Conservation (phyloP, 352 stramenopile species). For the Thalassiosira hispida region DNA sequence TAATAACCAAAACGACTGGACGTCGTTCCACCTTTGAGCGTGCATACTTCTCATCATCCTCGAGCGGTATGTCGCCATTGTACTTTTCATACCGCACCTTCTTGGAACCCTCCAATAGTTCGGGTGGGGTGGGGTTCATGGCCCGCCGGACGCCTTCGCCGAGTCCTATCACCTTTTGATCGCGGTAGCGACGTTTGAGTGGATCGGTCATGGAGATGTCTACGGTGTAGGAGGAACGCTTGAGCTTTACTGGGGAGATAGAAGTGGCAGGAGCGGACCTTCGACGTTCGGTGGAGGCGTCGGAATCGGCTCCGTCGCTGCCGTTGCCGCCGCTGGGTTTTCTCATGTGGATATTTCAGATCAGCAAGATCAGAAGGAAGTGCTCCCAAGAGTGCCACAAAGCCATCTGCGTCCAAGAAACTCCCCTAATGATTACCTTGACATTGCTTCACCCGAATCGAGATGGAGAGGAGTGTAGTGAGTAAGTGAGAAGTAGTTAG, state of each 20-base stretch:
- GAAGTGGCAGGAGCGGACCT: not conserved
- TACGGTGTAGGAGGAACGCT: not conserved
- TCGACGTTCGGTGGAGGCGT: constrained; percentile 2
- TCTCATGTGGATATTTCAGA: too few relatives aligned
- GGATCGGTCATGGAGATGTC: constrained; percentile 20
- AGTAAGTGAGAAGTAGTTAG: too few relatives aligned
- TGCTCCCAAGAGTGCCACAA: too few relatives aligned
- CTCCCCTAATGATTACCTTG: too few relatives aligned
- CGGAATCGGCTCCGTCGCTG: not conserved
- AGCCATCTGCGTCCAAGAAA: too few relatives aligned
- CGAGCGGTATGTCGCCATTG: constrained; percentile 24
- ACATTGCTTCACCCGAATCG: too few relatives aligned
- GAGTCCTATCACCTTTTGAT: constrained; percentile 43
- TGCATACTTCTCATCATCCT: constrained; percentile 54
- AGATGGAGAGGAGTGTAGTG: too few relatives aligned
- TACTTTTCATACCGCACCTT: constrained; percentile 36
- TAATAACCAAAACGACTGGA: constrained; percentile 25
- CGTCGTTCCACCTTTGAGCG: constrained; percentile 38
- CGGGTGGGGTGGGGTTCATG: not conserved
- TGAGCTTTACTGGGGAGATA: not conserved
- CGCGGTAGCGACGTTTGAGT: constrained; percentile 19
- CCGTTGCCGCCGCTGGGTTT: too few relatives aligned
- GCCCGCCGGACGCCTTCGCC: constrained; percentile 22
- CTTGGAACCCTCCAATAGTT: constrained; percentile 24
- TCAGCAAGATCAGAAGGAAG: too few relatives aligned